Base-by-base conservation (phyloP, 164 flowering plant species). In the Kingdonia uniflora region DNA sequence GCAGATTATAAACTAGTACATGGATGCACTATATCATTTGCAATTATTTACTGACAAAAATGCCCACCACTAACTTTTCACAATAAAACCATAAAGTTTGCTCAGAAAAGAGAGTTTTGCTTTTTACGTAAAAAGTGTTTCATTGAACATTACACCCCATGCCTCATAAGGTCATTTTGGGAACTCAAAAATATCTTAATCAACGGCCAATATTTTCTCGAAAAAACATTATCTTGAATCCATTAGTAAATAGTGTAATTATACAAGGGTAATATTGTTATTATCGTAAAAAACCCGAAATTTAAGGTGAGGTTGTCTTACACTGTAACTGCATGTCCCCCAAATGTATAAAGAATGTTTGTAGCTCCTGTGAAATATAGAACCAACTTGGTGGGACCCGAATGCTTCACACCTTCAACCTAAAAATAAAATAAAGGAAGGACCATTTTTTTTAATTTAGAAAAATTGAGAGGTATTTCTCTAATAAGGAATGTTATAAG, bases 251-350 rank as follows among this genome's bases (percentile, higher is more conserved):
- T 29, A 29, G 35, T 3, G 35, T 3, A 29, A 29, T 3, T 29
- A 29, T 29, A n/a, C n/a, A 14, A 38, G 58, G 58, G 12, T 26
- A 42, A 2, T 12, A 33, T 21, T 44, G 42, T 16, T 16, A 50
- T 1, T 41, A 40, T 42, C 39, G 40, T 49, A 65, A 66, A 57
- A 44, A 66, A 71, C 62, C 58, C 5, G 57, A 48, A 54, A 25
- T 10, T 2, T 19, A 33, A 19, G 61, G 22, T 2, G 17, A 47
- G 43, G 24, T 59, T 73, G 81, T 74, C 97, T 79, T 89, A 94
- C 99, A 94, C 99, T 64, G 99, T 94, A 42, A 89, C 99, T 17
- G 99, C 99, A 77, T 94, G 99, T 59, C 99, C 99, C 55, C 99
- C 99, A 38, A 94, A 94, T 54, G 99, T 94, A 74, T 94, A 94